Conservation (phyloP, 1,284 basidiomycete species). For the Cystobasidiaceae sp. region DNA sequence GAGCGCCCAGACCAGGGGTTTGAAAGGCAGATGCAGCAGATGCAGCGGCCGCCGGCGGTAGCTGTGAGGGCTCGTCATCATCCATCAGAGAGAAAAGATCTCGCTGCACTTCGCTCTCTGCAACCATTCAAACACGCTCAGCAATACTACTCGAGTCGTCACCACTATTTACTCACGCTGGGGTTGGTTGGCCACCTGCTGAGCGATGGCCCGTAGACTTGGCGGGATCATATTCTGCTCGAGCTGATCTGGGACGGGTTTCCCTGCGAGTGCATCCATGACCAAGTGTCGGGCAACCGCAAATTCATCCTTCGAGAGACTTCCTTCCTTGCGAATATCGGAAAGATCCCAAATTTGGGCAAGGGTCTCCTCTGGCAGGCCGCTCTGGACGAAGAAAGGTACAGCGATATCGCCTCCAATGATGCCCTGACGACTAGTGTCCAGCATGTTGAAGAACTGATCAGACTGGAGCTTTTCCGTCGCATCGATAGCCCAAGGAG, state of each 20-base stretch:
- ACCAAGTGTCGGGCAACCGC: conserved; percentile 96
- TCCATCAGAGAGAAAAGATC: conserved; percentile 55
- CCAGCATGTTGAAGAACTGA: conserved; percentile 75
- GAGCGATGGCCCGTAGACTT: conserved; percentile 54
- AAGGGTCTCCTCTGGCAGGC: conserved; percentile 73
- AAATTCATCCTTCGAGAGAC: conserved; percentile 84
- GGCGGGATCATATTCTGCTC: conserved; percentile 77
- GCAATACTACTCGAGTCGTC: conserved; percentile 9
- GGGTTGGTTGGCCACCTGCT: conserved; percentile 25
- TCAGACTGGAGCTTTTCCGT: conserved; percentile 77
- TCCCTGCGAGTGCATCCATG: conserved; percentile 77
- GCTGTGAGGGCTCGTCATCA: conserved; percentile 61
- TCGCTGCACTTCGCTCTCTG: conserved; percentile 44
- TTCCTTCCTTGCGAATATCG: conserved; percentile 83
- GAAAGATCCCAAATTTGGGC: conserved; percentile 95
- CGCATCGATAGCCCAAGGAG: conserved; percentile 77
- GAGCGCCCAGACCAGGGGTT: conserved; percentile 29
- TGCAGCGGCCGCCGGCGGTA: conserved; percentile 53
- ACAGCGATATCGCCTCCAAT: conserved; percentile 93
- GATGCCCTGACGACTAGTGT: conserved; percentile 67
- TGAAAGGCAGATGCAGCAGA: conserved; percentile 49
- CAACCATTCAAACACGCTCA: too few species aligned
- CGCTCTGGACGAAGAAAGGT: conserved; percentile 91
- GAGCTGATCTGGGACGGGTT: conserved; percentile 66
- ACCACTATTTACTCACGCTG: not conserved